Evolutionary conservation across 164 flowering plant genomes (phyloP).

Genomic region (Macadamia tetraphylla): DNA sequence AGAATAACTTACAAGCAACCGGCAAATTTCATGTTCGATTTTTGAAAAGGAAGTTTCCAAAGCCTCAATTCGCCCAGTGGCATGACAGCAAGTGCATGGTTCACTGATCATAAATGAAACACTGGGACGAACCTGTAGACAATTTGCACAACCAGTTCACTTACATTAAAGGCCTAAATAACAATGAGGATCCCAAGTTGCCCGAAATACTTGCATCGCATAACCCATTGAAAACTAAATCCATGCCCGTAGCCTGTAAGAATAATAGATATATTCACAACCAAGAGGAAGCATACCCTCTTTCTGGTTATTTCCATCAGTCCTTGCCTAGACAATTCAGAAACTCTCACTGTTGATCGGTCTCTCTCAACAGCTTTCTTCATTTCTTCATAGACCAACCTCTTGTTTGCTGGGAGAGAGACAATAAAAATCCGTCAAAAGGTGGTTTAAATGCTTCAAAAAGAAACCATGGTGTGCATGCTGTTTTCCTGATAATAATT

Average conservation of each 20-base stretch:
- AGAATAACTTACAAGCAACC: conserved; percentile 62
- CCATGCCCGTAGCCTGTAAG: background rate
- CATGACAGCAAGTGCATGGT: conserved; percentile 87
- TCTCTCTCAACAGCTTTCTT: conserved; percentile 88
- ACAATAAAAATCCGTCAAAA: background rate
- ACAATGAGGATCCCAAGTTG: background rate
- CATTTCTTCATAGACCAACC: conserved; percentile 87
- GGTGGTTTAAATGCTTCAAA: background rate
- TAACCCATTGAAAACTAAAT: background rate
- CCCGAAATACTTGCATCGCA: background rate
- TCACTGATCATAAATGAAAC: conserved; percentile 96
- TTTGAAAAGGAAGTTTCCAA: conserved; percentile 86
- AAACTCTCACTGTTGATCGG: conserved; percentile 73
- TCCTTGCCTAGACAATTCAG: conserved; percentile 89
- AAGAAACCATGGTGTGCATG: background rate
- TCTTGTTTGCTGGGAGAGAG: conserved; percentile 61
- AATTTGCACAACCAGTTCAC: conserved; percentile 10
- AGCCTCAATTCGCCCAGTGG: conserved; percentile 93
- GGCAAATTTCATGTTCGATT: conserved; percentile 88
- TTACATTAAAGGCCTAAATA: conserved; percentile 2
- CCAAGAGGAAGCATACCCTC: conserved; percentile 48
- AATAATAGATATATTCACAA: background rate
- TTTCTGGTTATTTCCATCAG: conserved; percentile 98
- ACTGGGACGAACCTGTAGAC: conserved; percentile 88
- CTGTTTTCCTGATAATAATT: background rate